These are phyloP conservation scores for Ophiognomonia clavigignenti-juglandacearum DNA, from an alignment of 2,329 filamentous ascomycete genomes.

Conservation along the genomic window DNA sequence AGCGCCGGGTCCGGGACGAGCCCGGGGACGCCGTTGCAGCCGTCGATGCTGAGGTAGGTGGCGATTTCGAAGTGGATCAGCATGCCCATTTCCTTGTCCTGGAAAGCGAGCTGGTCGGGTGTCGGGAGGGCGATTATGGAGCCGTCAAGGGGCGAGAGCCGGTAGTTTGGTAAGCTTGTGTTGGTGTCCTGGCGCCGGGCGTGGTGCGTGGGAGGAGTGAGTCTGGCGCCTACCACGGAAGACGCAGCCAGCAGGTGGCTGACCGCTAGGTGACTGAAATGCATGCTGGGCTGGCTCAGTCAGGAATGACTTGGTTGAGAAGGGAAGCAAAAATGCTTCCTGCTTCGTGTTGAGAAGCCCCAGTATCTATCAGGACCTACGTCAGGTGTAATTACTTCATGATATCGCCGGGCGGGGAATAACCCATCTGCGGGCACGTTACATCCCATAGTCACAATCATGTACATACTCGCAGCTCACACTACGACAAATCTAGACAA, in stretches of 20 bases:
- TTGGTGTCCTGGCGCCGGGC: not conserved
- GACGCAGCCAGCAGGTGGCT: not conserved
- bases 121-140: conserved; percentile 23
- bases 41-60: conserved; percentile 22
- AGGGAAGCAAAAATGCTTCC: too few relatives aligned
- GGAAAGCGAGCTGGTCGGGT: conserved; percentile 21
- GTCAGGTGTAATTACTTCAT: too few relatives aligned
- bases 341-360: too few relatives aligned
- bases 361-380: too few relatives aligned
- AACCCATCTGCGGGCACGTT: too few relatives aligned
- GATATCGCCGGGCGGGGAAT: too few relatives aligned
- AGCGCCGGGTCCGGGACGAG: conserved; percentile 20
- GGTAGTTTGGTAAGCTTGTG: conserved; percentile 12
- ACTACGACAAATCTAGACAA: not conserved
- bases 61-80: conserved; percentile 24
- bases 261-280: not conserved
- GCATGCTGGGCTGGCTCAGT: too few relatives aligned
- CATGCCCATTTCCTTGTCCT: conserved; percentile 23
- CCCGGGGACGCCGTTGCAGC: conserved; percentile 22
- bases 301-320: too few relatives aligned
- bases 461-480: not conserved
- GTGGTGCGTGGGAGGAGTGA: not conserved
- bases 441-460: conserved; percentile 1
- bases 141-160: conserved; percentile 22
- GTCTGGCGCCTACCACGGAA: not conserved